Percentiles rank a stretch among this genome's conserved stretches.
Conservation (phyloP, 2,329 filamentous ascomycete species). For the Seiridium unicorne region DNA sequence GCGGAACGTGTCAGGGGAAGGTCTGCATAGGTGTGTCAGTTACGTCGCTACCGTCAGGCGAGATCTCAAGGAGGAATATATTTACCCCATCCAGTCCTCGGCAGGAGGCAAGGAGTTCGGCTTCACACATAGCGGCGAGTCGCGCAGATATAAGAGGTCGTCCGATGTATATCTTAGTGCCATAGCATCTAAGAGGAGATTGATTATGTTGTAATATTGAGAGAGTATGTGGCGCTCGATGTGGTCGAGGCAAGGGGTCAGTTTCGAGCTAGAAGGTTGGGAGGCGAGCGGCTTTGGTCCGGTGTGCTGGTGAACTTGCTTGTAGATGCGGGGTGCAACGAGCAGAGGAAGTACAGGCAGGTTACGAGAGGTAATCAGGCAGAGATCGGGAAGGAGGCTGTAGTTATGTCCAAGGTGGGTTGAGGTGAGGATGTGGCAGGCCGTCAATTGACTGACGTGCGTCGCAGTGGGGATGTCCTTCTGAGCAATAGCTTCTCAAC, state of each 20-base stretch:
- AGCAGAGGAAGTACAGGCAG: background rate
- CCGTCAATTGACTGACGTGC: background rate
- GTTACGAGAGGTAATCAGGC: background rate
- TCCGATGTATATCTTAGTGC: constrained; percentile 71
- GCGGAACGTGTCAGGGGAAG: constrained; percentile 44
- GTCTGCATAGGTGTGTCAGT: constrained; percentile 26
- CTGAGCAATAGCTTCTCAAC: background rate
- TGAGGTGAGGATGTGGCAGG: background rate
- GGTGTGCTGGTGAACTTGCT: no score
- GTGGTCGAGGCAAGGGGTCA: background rate
- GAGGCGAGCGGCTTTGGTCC: background rate
- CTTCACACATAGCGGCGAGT: constrained; percentile 81
- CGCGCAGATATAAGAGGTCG: constrained; percentile 70
- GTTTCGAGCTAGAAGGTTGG: background rate
- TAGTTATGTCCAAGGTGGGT: background rate
- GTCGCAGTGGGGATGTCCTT: constrained; percentile 4
- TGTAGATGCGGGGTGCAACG: background rate
- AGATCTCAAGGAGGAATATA: background rate
- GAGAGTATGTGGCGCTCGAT: background rate
- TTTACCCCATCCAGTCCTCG: constrained; percentile 97
- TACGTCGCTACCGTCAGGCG: background rate
- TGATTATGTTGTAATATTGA: background rate
- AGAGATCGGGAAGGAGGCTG: background rate
- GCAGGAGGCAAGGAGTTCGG: constrained; percentile 76
- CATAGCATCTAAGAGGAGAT: constrained; percentile 36